A percentile compares a stretch with the other conserved stretches of the same genome.
Conservation (phyloP, 306 rosid species). For the Luffa aegyptiaca region DNA sequence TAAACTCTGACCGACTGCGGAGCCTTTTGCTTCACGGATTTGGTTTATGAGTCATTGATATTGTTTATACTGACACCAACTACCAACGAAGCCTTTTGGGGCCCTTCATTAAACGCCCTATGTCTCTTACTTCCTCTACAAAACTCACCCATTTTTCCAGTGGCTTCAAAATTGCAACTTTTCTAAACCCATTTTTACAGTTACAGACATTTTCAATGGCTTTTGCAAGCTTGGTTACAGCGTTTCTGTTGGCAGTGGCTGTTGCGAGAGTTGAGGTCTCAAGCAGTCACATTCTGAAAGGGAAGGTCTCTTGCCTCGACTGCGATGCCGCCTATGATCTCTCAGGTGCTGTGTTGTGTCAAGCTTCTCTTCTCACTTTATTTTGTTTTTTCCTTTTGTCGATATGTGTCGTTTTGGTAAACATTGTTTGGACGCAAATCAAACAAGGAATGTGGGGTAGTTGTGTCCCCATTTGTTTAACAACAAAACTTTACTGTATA, state of each 20-base stretch:
- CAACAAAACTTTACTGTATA: no score
- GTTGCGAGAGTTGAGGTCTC: slow-evolving; percentile 33
- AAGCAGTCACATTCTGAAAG: slow-evolving; percentile 33
- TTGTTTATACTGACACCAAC: not conserved
- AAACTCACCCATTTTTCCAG: not conserved
- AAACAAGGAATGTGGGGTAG: no score
- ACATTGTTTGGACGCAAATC: no score
- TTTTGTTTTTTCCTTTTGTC: no score
- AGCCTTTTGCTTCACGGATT: not conserved
- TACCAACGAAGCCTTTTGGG: not conserved
- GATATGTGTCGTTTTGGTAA: no score
- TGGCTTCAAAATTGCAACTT: not conserved
- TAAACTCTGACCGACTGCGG: not conserved
- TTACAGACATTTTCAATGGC: slow-evolving; percentile 34
- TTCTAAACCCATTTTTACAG: no score
- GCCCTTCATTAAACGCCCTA: not conserved
- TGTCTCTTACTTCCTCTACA: slow-evolving; percentile 9
- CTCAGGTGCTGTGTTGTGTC: slow-evolving; percentile 36
- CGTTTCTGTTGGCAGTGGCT: slow-evolving; percentile 34
- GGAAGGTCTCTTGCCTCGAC: slow-evolving; percentile 63
- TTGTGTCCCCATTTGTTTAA: no score
- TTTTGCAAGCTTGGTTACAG: slow-evolving; percentile 19
- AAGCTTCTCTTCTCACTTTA: no score
- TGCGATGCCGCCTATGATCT: slow-evolving; percentile 36
- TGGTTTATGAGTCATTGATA: not conserved